Percentiles rank a stretch among this genome's conserved stretches.
Conservation (phyloP, 495 filamentous ascomycete genomes). For the Aspergillus mulundensis region DNA sequence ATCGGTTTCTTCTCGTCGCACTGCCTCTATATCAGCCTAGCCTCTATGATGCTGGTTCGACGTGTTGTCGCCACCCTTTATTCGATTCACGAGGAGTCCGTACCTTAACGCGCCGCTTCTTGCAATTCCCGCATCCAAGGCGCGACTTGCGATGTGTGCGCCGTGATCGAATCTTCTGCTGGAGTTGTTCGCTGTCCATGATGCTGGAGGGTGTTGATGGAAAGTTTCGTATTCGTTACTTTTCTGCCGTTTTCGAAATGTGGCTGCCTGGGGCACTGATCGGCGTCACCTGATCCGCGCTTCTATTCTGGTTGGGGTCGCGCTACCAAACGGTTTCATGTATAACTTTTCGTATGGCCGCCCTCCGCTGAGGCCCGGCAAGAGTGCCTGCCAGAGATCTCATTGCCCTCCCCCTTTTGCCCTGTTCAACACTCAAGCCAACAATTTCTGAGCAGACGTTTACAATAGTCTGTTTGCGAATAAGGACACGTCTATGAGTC, state of each 20-base stretch:
- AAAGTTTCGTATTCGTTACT: constrained; percentile 4
- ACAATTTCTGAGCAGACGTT: too few relatives aligned
- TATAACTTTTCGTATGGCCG: neutral
- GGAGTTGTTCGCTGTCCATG: neutral
- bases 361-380: too few relatives aligned
- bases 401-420: too few relatives aligned
- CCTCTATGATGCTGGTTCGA: too few relatives aligned
- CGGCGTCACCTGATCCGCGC: neutral
- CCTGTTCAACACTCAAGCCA: too few relatives aligned
- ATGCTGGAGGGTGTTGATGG: neutral
- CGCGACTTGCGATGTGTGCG: constrained; percentile 24
- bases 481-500: too few relatives aligned
- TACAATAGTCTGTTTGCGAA: too few relatives aligned
- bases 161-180: constrained; percentile 15
- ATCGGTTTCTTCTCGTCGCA: constrained; percentile 38
- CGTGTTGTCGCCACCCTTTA: too few relatives aligned
- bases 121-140: constrained; percentile 24
- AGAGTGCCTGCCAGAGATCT: too few relatives aligned
- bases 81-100: too few relatives aligned
- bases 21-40: constrained; percentile 16
- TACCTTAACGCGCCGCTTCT: constrained; percentile 25
- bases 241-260: constrained; percentile 2
- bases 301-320: neutral
- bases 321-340: neutral
- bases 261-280: constrained; percentile 3